Evolutionary conservation across 768 basidiomycete species (phyloP).

Genomic region (Boletus pseudopeckii): DNA sequence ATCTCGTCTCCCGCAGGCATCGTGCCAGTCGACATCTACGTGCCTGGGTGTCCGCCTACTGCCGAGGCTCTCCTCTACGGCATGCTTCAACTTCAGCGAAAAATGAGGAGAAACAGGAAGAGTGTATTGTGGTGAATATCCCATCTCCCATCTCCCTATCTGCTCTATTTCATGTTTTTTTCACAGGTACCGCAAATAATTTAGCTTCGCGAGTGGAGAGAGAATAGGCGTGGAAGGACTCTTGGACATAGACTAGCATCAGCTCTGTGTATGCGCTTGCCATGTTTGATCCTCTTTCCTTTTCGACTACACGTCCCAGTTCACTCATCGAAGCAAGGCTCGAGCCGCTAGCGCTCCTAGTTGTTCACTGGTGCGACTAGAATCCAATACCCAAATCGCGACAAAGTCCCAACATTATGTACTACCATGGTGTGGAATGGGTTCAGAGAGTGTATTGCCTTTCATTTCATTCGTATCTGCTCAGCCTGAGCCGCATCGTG

Average conservation of each 20-base stretch:
- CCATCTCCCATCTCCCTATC: too few species aligned
- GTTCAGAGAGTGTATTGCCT: neutral
- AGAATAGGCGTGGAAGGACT: slow-evolving; percentile 4
- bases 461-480: neutral
- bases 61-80: slow-evolving; percentile 98
- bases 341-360: neutral
- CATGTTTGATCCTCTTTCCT: slow-evolving; percentile 7
- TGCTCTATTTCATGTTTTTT: neutral
- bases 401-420: neutral
- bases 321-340: slow-evolving; percentile 1
- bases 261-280: slow-evolving; percentile 17
- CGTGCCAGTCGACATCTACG: slow-evolving; percentile 97
- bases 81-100: slow-evolving; percentile 94
- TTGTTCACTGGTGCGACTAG: neutral
- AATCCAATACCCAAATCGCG: neutral
- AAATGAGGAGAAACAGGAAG: slow-evolving; percentile 89
- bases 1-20: slow-evolving; percentile 54
- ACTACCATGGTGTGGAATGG: neutral
- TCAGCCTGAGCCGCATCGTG: neutral
- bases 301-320: neutral
- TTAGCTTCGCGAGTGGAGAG: neutral
- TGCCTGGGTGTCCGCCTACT: slow-evolving; percentile 91
- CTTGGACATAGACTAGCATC: slow-evolving; percentile 24
- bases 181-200: slow-evolving; percentile 29
- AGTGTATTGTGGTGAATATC: slow-evolving; percentile 74